Conservation (phyloP, 1,284 basidiomycete genomes). For the Apiotrichum porosum region DNA sequence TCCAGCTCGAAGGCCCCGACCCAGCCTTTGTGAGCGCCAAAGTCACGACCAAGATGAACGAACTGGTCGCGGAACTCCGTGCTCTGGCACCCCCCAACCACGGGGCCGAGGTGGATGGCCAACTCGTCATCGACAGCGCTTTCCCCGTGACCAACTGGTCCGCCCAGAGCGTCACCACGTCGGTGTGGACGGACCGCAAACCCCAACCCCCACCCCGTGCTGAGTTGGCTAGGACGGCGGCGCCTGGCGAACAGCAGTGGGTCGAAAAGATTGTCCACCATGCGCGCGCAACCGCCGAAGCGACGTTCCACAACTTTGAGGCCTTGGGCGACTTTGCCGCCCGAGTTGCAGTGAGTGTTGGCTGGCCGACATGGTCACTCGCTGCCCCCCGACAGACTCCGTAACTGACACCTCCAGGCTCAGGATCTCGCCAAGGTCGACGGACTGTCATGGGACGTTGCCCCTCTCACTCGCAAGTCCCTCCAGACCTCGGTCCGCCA, state of each 20-base stretch:
- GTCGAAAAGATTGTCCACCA: constrained; percentile 1
- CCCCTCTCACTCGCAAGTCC: neutral
- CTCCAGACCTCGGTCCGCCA: constrained; percentile 5
- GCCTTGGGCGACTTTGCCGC: constrained; percentile 3
- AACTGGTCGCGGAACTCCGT: neutral
- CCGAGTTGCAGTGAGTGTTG: constrained; percentile 3
- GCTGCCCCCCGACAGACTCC: too few relatives aligned
- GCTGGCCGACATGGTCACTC: too few relatives aligned
- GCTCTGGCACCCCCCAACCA: neutral
- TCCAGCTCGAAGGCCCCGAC: neutral
- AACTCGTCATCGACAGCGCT: neutral
- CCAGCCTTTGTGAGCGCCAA: neutral
- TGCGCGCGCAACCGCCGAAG: neutral
- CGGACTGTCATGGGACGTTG: constrained; percentile 3
- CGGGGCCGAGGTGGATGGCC: constrained; percentile 2
- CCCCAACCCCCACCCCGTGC: neutral
- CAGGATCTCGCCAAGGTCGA: neutral
- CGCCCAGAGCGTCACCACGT: constrained; percentile 9
- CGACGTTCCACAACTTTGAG: constrained; percentile 14
- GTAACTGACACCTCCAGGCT: too few relatives aligned
- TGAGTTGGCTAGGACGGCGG: too few relatives aligned
- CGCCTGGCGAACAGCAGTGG: too few relatives aligned
- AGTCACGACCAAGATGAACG: neutral
- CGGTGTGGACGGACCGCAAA: neutral
- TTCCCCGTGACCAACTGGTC: constrained; percentile 15